A percentile compares a stretch with the other conserved stretches of the same genome.
Evolutionary conservation across 2,329 filamentous ascomycete genomes (phyloP).

Genomic region (Penicillium sp.): DNA sequence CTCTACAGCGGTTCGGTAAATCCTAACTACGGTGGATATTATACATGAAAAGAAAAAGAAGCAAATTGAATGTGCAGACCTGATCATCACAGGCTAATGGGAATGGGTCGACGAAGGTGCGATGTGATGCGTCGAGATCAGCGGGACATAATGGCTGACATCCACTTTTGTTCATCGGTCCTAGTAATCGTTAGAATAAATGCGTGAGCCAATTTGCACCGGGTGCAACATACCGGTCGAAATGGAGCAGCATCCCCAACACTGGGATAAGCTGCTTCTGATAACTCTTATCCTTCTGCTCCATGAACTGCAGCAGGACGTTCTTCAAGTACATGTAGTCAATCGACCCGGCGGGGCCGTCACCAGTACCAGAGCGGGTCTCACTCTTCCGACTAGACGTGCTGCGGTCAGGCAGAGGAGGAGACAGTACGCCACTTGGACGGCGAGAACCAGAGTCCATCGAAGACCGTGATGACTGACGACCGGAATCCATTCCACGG

Average conservation of each 20-base stretch:
- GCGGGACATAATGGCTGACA: conserved; percentile 66
- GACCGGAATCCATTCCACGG: conserved; percentile 45
- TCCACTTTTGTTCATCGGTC: conserved; percentile 85
- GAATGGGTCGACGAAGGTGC: background rate
- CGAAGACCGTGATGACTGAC: conserved; percentile 60
- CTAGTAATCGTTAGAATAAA: conserved; percentile 38
- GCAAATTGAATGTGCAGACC: conserved; percentile 8
- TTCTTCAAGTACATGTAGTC: conserved; percentile 69
- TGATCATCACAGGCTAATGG: background rate
- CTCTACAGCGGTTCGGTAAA: conserved; percentile 15
- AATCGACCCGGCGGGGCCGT: conserved; percentile 37
- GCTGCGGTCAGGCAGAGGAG: conserved; percentile 44
- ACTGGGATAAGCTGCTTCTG: conserved; percentile 69
- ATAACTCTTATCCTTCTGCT: conserved; percentile 68
- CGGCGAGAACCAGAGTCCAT: conserved; percentile 55
- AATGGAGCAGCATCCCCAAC: conserved; percentile 66
- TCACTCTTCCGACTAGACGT: conserved; percentile 38
- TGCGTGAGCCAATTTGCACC: background rate
- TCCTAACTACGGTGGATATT: conserved; percentile 20
- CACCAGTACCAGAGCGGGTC: conserved; percentile 37
- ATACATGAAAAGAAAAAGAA: conserved; percentile 11
- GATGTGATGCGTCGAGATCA: conserved; percentile 27
- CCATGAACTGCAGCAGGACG: conserved; percentile 66
- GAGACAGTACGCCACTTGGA: conserved; percentile 48
- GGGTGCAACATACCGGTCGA: conserved; percentile 57